Evolutionary conservation across 1,284 basidiomycete genomes (phyloP).

Genomic region (Prillingera fragicola): DNA sequence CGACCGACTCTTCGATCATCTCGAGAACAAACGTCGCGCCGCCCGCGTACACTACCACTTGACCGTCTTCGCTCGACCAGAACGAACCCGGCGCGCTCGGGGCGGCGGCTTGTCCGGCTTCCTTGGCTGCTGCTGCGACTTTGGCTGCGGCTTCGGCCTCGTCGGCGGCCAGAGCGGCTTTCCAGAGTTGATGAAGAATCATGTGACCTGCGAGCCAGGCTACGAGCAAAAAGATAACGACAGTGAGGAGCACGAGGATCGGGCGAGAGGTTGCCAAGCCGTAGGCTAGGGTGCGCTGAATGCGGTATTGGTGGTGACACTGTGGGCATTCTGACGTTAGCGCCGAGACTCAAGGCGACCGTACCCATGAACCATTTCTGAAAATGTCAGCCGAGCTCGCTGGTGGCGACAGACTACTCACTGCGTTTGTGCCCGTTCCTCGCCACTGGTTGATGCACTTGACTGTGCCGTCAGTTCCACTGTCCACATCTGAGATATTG

Average conservation of each 20-base stretch:
- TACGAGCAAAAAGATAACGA: conserved; percentile 30
- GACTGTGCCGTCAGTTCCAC: no score
- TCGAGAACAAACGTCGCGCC: conserved; percentile 34
- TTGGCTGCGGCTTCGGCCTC: neutral
- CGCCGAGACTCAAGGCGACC: conserved; percentile 1
- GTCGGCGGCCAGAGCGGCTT: no score
- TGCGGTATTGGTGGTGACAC: conserved; percentile 42
- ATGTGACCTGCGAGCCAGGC: conserved; percentile 34
- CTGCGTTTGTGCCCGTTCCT: conserved; percentile 40
- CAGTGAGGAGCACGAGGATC: conserved; percentile 34
- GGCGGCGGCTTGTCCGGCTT: neutral
- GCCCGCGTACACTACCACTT: conserved; percentile 26
- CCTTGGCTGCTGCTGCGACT: neutral
- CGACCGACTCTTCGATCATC: conserved; percentile 28
- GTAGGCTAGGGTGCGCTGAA: conserved; percentile 39
- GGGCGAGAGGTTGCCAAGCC: conserved; percentile 42
- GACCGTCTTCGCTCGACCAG: conserved; percentile 13
- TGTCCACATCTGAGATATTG: neutral
- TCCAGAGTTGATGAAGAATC: conserved; percentile 15
- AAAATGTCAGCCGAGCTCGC: neutral
- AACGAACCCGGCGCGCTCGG: neutral
- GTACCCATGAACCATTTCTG: conserved; percentile 41
- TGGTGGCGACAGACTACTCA: conserved; percentile 16
- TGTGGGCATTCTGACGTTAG: conserved; percentile 41
- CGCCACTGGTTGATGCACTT: conserved; percentile 46